Evolutionary conservation across 805 yeast species (phyloP).

Genomic region (Ogataea paraovalis): DNA sequence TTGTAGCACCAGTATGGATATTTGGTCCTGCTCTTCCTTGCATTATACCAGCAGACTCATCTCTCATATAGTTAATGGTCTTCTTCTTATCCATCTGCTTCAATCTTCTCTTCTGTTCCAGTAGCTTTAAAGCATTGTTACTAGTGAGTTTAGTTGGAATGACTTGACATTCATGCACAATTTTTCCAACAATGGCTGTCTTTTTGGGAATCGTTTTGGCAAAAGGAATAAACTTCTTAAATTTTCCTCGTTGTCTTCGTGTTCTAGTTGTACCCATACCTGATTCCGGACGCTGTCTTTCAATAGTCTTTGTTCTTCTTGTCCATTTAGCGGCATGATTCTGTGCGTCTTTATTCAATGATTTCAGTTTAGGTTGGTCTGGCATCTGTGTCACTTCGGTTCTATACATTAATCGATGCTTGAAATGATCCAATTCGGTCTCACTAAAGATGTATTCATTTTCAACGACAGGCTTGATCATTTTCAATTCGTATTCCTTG

Average conservation of each 20-base stretch:
- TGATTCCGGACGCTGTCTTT: conserved; percentile 24
- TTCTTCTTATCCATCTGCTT: conserved; percentile 37
- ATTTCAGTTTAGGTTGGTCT: conserved; percentile 44
- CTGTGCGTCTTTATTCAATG: conserved; percentile 34
- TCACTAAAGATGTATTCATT: conserved; percentile 89
- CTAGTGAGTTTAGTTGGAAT: conserved; percentile 73
- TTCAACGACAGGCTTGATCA: conserved; percentile 74
- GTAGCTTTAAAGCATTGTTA: conserved; percentile 59
- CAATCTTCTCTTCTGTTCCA: conserved; percentile 34
- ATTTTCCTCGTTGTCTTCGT: conserved; percentile 12
- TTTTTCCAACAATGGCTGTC: conserved; percentile 80
- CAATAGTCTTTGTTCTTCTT: conserved; percentile 20
- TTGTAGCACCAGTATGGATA: conserved; percentile 61
- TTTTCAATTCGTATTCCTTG: conserved; percentile 73
- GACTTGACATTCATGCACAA: conserved; percentile 88
- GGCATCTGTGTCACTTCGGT: conserved; percentile 52
- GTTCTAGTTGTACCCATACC: conserved; percentile 30
- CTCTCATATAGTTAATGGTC: conserved; percentile 53
- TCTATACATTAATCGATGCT: conserved; percentile 47
- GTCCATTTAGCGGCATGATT: conserved; percentile 32
- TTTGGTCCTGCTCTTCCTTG: conserved; percentile 86
- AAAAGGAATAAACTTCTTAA: conserved; percentile 59
- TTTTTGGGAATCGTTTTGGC: conserved; percentile 86
- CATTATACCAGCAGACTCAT: conserved; percentile 77
- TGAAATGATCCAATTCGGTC: conserved; percentile 64